Evolutionary conservation across 202 grass and related monocot species (phyloP).

Genomic region (Zizania palustris): DNA sequence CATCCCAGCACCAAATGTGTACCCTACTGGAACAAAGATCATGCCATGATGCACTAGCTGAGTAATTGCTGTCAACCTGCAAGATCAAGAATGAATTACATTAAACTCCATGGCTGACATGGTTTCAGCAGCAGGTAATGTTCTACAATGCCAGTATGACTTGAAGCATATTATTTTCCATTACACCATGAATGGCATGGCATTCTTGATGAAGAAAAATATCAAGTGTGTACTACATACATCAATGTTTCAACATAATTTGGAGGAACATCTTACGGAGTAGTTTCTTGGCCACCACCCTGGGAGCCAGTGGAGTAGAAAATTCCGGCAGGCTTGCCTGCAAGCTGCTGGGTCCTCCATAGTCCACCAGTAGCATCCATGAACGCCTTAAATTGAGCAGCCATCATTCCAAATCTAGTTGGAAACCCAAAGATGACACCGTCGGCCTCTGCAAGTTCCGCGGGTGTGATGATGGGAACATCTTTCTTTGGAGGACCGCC

Average conservation of each 20-base stretch:
- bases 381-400: conserved; percentile 71
- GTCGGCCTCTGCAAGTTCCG: conserved; percentile 57
- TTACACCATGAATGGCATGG: neutral
- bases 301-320: conserved; percentile 63
- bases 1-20: conserved; percentile 74
- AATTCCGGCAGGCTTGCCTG: conserved; percentile 70
- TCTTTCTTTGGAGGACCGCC: conserved; percentile 55
- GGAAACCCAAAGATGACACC: conserved; percentile 73
- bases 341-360: conserved; percentile 60
- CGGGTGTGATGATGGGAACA: conserved; percentile 47
- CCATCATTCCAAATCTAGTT: conserved; percentile 78
- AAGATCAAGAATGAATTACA: conserved; percentile 14
- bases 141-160: neutral
- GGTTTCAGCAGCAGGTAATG: neutral
- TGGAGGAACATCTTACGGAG: conserved; percentile 46
- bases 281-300: conserved; percentile 81
- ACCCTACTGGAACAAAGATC: conserved; percentile 75
- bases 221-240: neutral
- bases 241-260: neutral
- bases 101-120: neutral
- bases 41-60: conserved; percentile 74
- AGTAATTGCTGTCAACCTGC: conserved; percentile 65
- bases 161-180: neutral
- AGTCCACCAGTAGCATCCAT: conserved; percentile 60
- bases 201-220: conserved; percentile 2